Percentiles rank a stretch among this genome's conserved stretches.
phyloP scores from a whole-genome alignment of 371 early-diverging fungal genomes.

The Mucor circinelloides region DNA sequence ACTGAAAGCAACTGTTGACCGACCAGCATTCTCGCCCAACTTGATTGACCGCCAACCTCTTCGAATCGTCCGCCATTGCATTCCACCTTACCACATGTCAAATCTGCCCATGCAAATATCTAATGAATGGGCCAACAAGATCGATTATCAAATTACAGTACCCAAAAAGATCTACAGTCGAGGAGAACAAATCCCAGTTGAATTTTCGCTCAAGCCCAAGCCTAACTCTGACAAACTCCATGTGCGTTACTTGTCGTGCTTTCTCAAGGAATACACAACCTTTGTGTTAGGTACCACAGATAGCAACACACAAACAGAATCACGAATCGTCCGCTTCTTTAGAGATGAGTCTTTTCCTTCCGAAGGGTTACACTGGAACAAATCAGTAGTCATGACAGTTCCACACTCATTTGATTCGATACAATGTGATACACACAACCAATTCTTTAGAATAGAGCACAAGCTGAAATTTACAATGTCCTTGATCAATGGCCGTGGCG shows the following conservation, averaged over 20 bases:
- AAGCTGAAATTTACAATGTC: slow-evolving; percentile 41
- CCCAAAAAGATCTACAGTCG: slow-evolving; percentile 25
- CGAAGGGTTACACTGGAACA: slow-evolving; percentile 26
- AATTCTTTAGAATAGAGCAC: slow-evolving; percentile 34
- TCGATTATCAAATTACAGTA: slow-evolving; percentile 29
- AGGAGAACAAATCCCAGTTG: slow-evolving; percentile 39
- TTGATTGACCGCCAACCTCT: slow-evolving; percentile 22
- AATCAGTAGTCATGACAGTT: slow-evolving; percentile 21
- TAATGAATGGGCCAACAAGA: slow-evolving; percentile 31
- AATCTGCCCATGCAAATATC: slow-evolving; percentile 24
- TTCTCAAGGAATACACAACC: slow-evolving; percentile 46
- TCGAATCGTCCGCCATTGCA: slow-evolving; percentile 13
- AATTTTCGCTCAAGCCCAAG: slow-evolving; percentile 27
- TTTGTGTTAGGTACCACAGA: slow-evolving; percentile 10
- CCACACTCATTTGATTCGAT: slow-evolving; percentile 29
- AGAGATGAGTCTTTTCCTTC: slow-evolving; percentile 33
- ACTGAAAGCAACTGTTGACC: slow-evolving; percentile 40
- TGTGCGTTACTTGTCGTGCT: slow-evolving; percentile 35
- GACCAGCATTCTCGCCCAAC: slow-evolving; percentile 38
- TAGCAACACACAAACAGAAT: slow-evolving; percentile 24
- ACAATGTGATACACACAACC: slow-evolving; percentile 33
- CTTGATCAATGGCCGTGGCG: slow-evolving; percentile 27
- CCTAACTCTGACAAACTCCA: slow-evolving; percentile 14
- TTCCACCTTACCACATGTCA: slow-evolving; percentile 7
- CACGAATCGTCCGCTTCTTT: slow-evolving; percentile 38